phyloP scores from a whole-genome alignment of 1,284 basidiomycete genomes.

The Cryptococcus sp. region DNA sequence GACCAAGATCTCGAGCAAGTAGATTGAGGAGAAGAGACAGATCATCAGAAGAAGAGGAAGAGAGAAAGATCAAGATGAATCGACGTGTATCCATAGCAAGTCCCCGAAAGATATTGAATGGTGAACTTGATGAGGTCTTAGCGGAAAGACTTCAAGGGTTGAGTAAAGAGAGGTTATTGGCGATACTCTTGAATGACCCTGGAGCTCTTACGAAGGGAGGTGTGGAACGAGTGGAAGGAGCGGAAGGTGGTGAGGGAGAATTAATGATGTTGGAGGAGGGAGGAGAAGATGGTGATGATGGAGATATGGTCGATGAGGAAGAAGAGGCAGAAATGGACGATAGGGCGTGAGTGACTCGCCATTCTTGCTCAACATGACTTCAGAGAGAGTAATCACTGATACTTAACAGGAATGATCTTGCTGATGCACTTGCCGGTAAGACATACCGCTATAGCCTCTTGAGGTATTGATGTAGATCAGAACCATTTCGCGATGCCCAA shows the following conservation, averaged over 20 bases:
- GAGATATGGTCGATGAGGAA: background rate
- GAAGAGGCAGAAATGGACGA: background rate
- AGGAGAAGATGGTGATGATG: background rate
- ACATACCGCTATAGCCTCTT: background rate
- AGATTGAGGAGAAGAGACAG: background rate
- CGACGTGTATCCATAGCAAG: background rate
- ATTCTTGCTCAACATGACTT: background rate
- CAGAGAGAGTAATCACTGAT: background rate
- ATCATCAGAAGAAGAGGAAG: background rate
- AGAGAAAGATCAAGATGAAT: background rate
- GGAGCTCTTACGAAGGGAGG: background rate
- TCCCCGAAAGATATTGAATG: background rate
- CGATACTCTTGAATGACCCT: too few species aligned
- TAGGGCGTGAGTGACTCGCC: background rate
- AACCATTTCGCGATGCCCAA: background rate
- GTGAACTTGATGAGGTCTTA: background rate
- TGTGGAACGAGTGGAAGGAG: background rate
- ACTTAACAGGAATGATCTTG: background rate
- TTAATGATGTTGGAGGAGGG: background rate
- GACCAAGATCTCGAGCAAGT: background rate
- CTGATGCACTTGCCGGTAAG: background rate
- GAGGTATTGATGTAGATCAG: background rate
- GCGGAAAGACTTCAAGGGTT: background rate
- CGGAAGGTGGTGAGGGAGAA: background rate
- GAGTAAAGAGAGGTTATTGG: background rate